Evolutionary conservation across 2,329 filamentous ascomycete species (phyloP).

Genomic region (Phialophora verrucosa): DNA sequence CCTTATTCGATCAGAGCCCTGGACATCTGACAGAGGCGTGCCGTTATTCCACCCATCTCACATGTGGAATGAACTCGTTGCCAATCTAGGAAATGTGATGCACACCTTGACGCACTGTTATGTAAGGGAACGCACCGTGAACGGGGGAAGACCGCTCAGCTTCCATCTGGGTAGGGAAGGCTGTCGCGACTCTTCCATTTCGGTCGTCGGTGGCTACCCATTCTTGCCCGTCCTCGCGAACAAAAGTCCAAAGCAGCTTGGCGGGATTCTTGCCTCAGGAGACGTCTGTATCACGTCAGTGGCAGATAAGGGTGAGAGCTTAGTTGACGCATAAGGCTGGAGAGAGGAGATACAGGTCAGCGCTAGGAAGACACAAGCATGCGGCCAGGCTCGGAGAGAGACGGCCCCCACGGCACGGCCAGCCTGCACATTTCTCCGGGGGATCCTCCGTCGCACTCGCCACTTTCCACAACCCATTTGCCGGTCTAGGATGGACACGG

Average conservation of each 20-base stretch:
- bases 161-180: background rate
- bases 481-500: background rate
- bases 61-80: background rate
- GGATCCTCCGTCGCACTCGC: background rate
- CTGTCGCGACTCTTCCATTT: background rate
- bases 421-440: background rate
- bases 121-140: background rate
- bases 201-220: background rate
- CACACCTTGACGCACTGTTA: background rate
- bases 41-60: background rate
- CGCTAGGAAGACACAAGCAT: background rate
- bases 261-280: background rate
- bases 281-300: conserved; percentile 3
- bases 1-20: background rate
- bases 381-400: background rate
- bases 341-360: background rate
- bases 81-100: background rate
- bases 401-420: background rate
- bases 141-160: background rate
- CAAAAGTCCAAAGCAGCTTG: background rate
- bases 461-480: background rate
- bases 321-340: background rate
- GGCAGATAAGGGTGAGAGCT: background rate
- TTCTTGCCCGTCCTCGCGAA: background rate
- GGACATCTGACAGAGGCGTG: background rate